A percentile compares a stretch with the other conserved stretches of the same genome.
Evolutionary conservation across 129 eudicot species (phyloP).

Genomic region (Helichrysum umbraculigerum): DNA sequence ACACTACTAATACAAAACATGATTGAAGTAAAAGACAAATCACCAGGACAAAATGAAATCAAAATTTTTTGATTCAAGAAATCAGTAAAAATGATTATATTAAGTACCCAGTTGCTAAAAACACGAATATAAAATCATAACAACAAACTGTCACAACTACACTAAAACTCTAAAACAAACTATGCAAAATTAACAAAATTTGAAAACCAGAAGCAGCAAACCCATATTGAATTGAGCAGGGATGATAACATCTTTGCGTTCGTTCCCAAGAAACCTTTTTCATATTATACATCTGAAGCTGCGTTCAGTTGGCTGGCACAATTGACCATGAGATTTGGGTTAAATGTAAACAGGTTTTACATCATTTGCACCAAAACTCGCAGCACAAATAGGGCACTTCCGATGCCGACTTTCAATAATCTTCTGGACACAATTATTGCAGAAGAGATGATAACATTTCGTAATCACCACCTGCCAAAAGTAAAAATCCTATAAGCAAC

Average conservation of each 20-base stretch:
- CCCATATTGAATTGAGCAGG: slow-evolving; percentile 25
- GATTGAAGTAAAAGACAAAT: neutral
- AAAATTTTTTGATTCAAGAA: slow-evolving; percentile 31
- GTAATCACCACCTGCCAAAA: slow-evolving; percentile 85
- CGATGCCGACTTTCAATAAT: slow-evolving; percentile 79
- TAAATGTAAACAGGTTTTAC: slow-evolving; percentile 92
- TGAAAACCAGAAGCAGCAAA: slow-evolving; percentile 31
- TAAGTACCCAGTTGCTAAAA: slow-evolving; percentile 31
- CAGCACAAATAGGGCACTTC: slow-evolving; percentile 88
- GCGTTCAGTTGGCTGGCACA: slow-evolving; percentile 12
- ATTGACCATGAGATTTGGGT: slow-evolving; percentile 17
- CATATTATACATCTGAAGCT: slow-evolving; percentile 33
- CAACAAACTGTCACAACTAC: slow-evolving; percentile 32
- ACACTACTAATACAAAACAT: neutral
- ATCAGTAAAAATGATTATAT: slow-evolving; percentile 33
- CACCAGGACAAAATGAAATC: neutral
- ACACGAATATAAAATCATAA: slow-evolving; percentile 21
- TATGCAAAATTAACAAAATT: slow-evolving; percentile 31
- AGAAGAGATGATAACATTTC: slow-evolving; percentile 93
- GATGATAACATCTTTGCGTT: slow-evolving; percentile 27
- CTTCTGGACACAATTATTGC: slow-evolving; percentile 74
- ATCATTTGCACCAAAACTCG: slow-evolving; percentile 88
- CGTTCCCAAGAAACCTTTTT: slow-evolving; percentile 26
- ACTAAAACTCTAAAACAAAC: slow-evolving; percentile 31
- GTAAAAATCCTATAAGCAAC: neutral